These are phyloP conservation scores for Lachnellula arida DNA, from an alignment of 2,329 filamentous ascomycete genomes.

Conservation along the genomic window DNA sequence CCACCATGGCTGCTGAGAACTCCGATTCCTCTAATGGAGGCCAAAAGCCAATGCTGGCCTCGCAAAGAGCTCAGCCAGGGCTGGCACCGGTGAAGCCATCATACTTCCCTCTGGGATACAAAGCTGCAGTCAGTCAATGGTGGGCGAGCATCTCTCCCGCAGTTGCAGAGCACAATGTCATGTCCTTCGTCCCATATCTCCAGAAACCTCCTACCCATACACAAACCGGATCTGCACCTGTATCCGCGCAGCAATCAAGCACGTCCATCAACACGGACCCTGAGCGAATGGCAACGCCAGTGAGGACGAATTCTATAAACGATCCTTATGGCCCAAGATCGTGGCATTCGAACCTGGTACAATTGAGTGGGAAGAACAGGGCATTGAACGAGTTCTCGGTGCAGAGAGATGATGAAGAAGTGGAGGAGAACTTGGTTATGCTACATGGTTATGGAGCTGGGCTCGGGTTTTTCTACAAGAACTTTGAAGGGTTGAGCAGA, in stretches of 20 bases:
- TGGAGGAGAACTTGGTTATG: constrained; percentile 87
- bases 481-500: constrained; percentile 83
- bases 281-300: constrained; percentile 35
- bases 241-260: constrained; percentile 37
- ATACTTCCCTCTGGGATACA: constrained; percentile 85
- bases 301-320: constrained; percentile 45
- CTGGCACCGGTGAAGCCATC: constrained; percentile 25
- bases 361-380: constrained; percentile 78
- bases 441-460: constrained; percentile 95
- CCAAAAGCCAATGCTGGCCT: constrained; percentile 45
- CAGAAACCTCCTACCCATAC: constrained; percentile 55
- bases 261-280: constrained; percentile 32
- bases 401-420: constrained; percentile 72
- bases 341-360: constrained; percentile 83
- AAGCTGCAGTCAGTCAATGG: constrained; percentile 90
- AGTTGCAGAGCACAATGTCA: constrained; percentile 80
- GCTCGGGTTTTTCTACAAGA: constrained; percentile 97
- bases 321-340: constrained; percentile 81
- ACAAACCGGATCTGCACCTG: constrained; percentile 51
- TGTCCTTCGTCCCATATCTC: constrained; percentile 80
- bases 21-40: constrained; percentile 29
- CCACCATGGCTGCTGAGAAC: constrained; percentile 29
- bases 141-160: constrained; percentile 83
- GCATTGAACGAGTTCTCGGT: constrained; percentile 91
- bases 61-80: constrained; percentile 40